phyloP scores from a whole-genome alignment of 805 yeast species.

The Metschnikowia henanensis region DNA sequence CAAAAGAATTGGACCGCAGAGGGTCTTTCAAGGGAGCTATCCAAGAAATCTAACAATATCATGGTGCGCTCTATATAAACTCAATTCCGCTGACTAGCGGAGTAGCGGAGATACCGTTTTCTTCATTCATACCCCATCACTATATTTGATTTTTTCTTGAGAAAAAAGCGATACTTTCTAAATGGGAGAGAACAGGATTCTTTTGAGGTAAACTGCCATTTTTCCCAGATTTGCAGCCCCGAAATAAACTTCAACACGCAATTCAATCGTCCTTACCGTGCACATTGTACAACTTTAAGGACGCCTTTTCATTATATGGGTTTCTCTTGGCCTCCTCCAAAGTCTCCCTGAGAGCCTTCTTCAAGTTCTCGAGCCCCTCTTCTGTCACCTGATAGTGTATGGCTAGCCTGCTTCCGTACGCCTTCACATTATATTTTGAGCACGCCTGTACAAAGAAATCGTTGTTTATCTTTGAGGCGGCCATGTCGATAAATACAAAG shows the following conservation, averaged over 20 bases:
- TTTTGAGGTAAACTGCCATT: no score
- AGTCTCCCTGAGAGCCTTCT: constrained; percentile 16
- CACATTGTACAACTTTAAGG: constrained; percentile 13
- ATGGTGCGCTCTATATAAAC: no score
- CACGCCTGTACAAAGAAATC: constrained; percentile 22
- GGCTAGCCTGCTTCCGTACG: constrained; percentile 25
- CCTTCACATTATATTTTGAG: constrained; percentile 21
- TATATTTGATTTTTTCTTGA: no score
- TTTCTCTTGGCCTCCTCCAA: constrained; percentile 19
- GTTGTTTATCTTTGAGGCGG: constrained; percentile 30
- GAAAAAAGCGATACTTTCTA: no score
- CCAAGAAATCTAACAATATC: no score
- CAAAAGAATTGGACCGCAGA: no score
- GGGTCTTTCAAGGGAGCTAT: no score
- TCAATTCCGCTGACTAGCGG: no score
- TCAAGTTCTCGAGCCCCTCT: constrained; percentile 30
- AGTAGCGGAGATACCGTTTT: no score
- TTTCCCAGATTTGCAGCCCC: no score
- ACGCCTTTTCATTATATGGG: constrained; percentile 12
- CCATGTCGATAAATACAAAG: constrained; percentile 40
- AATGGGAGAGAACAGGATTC: no score
- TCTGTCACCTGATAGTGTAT: constrained; percentile 37
- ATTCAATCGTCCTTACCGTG: constrained; percentile 4
- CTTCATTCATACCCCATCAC: no score
- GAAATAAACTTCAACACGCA: neutral